Conservation (phyloP, 345 rosid genomes). For the Eucalyptus sideroxylon region DNA sequence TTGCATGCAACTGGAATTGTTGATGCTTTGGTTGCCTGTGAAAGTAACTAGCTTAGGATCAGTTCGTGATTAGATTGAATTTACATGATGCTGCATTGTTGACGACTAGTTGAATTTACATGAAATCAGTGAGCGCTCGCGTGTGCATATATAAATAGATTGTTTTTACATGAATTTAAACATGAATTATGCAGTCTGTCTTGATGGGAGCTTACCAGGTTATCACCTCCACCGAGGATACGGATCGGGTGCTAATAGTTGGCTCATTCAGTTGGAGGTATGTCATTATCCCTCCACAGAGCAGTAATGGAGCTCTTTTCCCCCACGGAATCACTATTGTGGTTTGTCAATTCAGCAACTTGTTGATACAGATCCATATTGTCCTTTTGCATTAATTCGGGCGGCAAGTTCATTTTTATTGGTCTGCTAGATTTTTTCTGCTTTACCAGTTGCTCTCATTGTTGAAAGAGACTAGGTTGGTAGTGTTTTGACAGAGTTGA, state of each 20-base stretch:
- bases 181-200: slow-evolving; percentile 29
- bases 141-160: neutral
- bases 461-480: neutral
- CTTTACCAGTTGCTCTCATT: neutral
- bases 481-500: neutral
- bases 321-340: neutral
- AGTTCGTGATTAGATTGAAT: neutral
- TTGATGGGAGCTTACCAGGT: slow-evolving; percentile 71
- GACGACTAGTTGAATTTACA: neutral
- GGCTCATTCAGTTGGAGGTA: slow-evolving; percentile 78
- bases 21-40: neutral
- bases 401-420: neutral
- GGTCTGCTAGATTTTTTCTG: neutral
- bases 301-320: neutral
- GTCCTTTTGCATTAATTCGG: neutral
- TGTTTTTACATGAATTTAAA: neutral
- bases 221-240: slow-evolving; percentile 64
- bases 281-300: neutral
- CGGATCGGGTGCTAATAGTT: slow-evolving; percentile 62
- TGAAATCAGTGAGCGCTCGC: too few species aligned
- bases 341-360: neutral
- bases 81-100: neutral
- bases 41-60: neutral
- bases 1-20: neutral
- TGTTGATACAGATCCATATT: neutral